Percentiles rank a stretch among this genome's conserved stretches.
These are phyloP conservation scores for Pleodorina starrii DNA, from an alignment of 139 green algal genomes.

Conservation along the genomic window DNA sequence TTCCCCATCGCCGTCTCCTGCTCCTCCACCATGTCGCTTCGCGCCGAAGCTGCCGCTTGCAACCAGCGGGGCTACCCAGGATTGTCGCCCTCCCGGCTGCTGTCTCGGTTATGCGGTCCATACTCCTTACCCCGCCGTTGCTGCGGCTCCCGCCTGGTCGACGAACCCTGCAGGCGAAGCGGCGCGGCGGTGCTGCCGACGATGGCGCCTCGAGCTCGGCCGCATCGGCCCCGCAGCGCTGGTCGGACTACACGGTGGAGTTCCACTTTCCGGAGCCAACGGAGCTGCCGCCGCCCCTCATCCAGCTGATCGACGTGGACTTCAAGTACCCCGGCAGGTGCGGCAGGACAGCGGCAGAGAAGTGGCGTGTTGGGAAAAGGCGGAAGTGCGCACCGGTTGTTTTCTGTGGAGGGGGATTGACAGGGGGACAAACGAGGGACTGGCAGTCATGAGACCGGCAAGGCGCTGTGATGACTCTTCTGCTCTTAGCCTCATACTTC, in stretches of 20 bases:
- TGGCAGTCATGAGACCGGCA: not conserved
- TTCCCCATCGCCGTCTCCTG: no score
- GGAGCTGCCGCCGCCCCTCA: conserved; percentile 92
- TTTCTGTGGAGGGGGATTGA: no score
- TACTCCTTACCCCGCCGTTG: no score
- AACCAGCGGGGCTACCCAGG: no score
- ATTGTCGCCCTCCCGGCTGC: no score
- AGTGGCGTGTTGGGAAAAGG: no score
- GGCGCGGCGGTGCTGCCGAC: conserved; percentile 67
- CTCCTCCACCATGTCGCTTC: no score
- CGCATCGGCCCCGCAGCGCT: conserved; percentile 69
- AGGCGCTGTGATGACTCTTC: conserved; percentile 7
- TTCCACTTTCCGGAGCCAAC: conserved; percentile 98
- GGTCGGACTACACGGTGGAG: conserved; percentile 87
- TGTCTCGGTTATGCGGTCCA: no score
- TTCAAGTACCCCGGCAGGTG: conserved; percentile 97
- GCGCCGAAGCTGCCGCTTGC: no score
- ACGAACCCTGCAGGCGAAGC: conserved; percentile 55
- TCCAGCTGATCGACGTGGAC: conserved; percentile 91
- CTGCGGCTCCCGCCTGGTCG: not conserved
- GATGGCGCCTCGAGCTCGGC: conserved; percentile 57
- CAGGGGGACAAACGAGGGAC: no score
- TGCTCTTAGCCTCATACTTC: conserved; percentile 50
- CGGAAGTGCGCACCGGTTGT: no score
- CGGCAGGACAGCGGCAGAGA: no score